Conservation (phyloP, 179 eudicot genomes). For the Spergularia azorica region DNA sequence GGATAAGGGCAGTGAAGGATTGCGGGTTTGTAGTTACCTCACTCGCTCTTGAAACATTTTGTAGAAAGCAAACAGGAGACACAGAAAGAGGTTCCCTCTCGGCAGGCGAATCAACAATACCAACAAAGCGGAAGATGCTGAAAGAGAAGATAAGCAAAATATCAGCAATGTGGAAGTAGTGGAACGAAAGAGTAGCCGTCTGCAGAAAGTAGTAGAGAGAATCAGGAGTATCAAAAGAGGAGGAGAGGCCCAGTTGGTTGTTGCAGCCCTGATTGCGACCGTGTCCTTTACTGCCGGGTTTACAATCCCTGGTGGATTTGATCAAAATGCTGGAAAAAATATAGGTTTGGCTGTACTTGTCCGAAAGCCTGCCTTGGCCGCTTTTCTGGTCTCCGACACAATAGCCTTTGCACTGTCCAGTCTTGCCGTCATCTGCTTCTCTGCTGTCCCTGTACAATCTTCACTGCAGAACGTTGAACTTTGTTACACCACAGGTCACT, state of each 20-base stretch:
- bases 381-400: neutral
- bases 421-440: no score
- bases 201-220: neutral
- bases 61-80: slow-evolving; percentile 5
- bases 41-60: neutral
- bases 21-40: neutral
- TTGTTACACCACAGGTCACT: no score
- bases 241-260: slow-evolving; percentile 14
- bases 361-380: slow-evolving; percentile 12
- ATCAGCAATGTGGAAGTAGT: neutral
- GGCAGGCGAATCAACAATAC: slow-evolving; percentile 13
- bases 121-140: neutral
- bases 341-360: slow-evolving; percentile 20
- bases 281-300: slow-evolving; percentile 32
- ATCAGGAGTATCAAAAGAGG: neutral
- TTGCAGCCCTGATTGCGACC: slow-evolving; percentile 27
- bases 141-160: neutral
- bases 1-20: neutral
- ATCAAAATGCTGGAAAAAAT: neutral
- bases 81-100: slow-evolving; percentile 8
- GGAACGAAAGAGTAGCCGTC: neutral
- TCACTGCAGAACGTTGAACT: no score
- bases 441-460: no score
- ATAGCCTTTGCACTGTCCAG: no score
- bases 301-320: slow-evolving; percentile 23